Conservation (phyloP, 2,329 filamentous ascomycete genomes). For the Cladobotryum mycophilum region DNA sequence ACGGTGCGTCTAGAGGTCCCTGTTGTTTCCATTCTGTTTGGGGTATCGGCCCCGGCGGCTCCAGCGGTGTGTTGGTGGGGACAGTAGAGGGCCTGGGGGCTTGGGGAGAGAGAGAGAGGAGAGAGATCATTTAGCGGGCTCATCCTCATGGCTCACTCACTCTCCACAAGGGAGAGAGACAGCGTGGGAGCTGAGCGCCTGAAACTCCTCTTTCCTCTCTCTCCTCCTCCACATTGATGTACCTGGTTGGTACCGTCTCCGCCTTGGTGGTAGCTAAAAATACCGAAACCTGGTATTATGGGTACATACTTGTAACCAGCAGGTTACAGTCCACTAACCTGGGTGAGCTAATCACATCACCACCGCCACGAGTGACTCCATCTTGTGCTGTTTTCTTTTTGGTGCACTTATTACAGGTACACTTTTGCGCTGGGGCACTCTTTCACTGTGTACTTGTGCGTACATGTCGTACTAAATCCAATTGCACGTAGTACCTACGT, state of each 20-base stretch:
- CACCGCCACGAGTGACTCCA: neutral
- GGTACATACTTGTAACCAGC: too few relatives aligned
- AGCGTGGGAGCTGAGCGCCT: neutral
- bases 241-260: too few relatives aligned
- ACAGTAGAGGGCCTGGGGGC: neutral
- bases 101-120: neutral
- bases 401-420: neutral
- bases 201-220: too few relatives aligned
- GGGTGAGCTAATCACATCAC: constrained; percentile 2
- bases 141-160: too few relatives aligned
- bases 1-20: neutral
- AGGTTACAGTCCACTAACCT: too few relatives aligned
- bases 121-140: too few relatives aligned
- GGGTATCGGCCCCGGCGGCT: constrained; percentile 2
- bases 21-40: neutral
- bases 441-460: neutral
- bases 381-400: neutral
- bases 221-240: too few relatives aligned
- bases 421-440: neutral
- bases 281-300: too few relatives aligned
- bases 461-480: neutral
- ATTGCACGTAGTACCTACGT: neutral
- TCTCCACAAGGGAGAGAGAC: too few relatives aligned
- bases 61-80: constrained; percentile 5
- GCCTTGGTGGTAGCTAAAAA: too few relatives aligned